Base-by-base conservation (phyloP, 148 eudicot genomes). In the Heliamphora exappendiculata region DNA sequence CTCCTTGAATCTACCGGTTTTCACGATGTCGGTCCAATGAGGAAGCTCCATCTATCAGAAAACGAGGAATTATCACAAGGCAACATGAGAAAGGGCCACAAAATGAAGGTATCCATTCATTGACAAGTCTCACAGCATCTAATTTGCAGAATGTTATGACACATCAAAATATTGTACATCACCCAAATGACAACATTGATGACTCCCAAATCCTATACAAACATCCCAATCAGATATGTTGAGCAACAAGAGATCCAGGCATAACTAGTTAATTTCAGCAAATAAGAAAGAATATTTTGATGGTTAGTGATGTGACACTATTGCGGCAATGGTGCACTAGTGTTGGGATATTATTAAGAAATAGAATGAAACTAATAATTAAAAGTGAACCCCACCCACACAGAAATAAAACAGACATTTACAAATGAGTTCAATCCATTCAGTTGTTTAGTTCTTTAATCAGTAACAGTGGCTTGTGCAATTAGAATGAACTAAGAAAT, bases 1-100 rank as follows among this genome's bases (percentile, higher is more conserved):
- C 72, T 83, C 83, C 72, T 83, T 83, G 50, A 57, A 77, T 6
- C 45, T 77, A 8, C 81, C 86, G 41, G 83, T 83, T 81, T 83
- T 83, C 72, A 80, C 86, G 13, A 83, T 80, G 75, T 83, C 83
- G 10, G 70, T 69, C 83, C 83, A 79, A 3, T 60, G 72, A 2
- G 86, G 83, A 19, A 80, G 78, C 78, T 80, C 83, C 70, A 91
- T 85, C 96, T 91, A 59, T 49, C 53, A 7, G 2, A 62, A 36
- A 13, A 47, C 17, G 36, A 78, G 51, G n/a, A 20, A 50, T 34
- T 13, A 49, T 9, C 17, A 70, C 1, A 31, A 37, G 17, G 19
- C 16, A 72, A 10, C 29, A 33, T 20, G 2, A 51, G 17, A 34
- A 53, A 72, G 60, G 45, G 33, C 28, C 28, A 60, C 10, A 7